These are phyloP conservation scores for Marasmius sp. DNA, from an alignment of 1,284 basidiomycete species.

Conservation along the genomic window DNA sequence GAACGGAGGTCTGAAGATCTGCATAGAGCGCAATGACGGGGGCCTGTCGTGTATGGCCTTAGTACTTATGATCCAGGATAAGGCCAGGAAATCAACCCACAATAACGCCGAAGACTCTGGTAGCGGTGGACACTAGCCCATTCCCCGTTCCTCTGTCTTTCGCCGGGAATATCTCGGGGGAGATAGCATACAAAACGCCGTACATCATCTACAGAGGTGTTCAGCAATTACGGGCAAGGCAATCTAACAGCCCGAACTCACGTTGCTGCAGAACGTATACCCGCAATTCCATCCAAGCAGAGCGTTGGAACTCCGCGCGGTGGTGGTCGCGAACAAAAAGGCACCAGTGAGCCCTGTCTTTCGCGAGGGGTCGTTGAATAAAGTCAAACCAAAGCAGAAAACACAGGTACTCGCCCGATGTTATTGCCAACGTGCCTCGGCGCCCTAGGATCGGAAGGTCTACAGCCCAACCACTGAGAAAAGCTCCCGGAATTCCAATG, in stretches of 20 bases:
- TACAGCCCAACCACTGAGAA: constrained; percentile 60
- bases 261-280: constrained; percentile 60
- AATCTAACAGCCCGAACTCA: constrained; percentile 21
- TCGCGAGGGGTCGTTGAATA: constrained; percentile 30
- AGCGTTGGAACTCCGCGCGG: constrained; percentile 58
- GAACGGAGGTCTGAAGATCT: constrained; percentile 58
- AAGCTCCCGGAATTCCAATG: constrained; percentile 68
- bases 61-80: constrained; percentile 1
- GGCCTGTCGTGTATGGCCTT: constrained; percentile 35
- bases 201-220: constrained; percentile 60
- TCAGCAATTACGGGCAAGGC: constrained; percentile 1
- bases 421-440: constrained; percentile 61
- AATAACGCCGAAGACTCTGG: constrained; percentile 65
- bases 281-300: constrained; percentile 77
- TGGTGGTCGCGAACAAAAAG: constrained; percentile 71
- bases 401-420: constrained; percentile 30
- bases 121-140: constrained; percentile 59
- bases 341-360: constrained; percentile 58
- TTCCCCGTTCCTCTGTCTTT: constrained; percentile 75
- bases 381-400: constrained; percentile 15
- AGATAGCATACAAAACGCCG: constrained; percentile 67
- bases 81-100: constrained; percentile 27
- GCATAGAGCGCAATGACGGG: constrained; percentile 68
- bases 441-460: constrained; percentile 60
- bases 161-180: constrained; percentile 71